A percentile compares a stretch with the other conserved stretches of the same genome.
These are phyloP conservation scores for Flaveria brownii DNA, from an alignment of 129 eudicot genomes.

Conservation along the genomic window DNA sequence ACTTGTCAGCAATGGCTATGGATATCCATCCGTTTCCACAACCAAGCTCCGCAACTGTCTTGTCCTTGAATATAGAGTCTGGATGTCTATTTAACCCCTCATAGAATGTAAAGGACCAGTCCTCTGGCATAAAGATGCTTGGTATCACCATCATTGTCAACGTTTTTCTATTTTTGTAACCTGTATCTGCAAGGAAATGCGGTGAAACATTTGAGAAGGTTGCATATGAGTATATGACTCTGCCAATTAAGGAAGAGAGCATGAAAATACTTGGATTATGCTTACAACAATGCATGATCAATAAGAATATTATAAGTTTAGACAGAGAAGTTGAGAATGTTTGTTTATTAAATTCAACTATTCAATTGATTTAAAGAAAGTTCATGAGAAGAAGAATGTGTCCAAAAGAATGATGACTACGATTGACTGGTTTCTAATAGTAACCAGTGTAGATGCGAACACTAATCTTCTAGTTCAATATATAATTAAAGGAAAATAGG, in stretches of 20 bases:
- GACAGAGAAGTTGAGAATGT: not conserved
- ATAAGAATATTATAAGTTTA: not conserved
- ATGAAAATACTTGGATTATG: slow-evolving; percentile 31
- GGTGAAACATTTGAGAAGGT: not conserved
- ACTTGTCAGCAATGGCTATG: slow-evolving; percentile 93
- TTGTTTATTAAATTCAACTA: not conserved
- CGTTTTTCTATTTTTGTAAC: slow-evolving; percentile 67
- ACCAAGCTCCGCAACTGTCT: slow-evolving; percentile 90
- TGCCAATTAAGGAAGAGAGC: not conserved
- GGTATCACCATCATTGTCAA: slow-evolving; percentile 96
- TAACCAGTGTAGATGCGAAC: not conserved
- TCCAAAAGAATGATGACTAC: slow-evolving; percentile 1
- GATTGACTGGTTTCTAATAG: not conserved
- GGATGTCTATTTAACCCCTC: slow-evolving; percentile 95
- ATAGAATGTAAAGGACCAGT: slow-evolving; percentile 94
- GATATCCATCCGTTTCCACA: slow-evolving; percentile 99
- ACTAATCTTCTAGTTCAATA: not conserved
- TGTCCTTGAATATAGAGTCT: slow-evolving; percentile 86
- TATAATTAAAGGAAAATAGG: too few species aligned
- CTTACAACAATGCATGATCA: slow-evolving; percentile 50
- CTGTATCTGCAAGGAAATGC: slow-evolving; percentile 41
- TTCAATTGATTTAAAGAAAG: not conserved
- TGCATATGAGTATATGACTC: not conserved
- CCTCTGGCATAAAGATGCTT: slow-evolving; percentile 95
- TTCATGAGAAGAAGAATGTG: slow-evolving; percentile 3